Evolutionary conservation across 1,139 yeast genomes (phyloP).

Genomic region (Pichiaceae sp.): DNA sequence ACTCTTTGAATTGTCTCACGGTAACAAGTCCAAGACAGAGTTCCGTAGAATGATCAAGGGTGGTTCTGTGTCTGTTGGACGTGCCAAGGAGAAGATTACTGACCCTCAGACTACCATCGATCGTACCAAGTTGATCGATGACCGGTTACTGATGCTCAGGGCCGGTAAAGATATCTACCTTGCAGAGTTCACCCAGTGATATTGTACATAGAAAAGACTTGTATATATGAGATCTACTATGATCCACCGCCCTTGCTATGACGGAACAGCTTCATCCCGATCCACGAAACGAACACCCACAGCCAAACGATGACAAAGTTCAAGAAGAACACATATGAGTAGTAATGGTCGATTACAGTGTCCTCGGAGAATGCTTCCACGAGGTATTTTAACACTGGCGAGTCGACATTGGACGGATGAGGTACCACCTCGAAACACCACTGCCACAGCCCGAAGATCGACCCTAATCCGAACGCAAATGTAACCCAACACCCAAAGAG

Average conservation of each 20-base stretch:
- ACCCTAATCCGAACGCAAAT: conserved; percentile 34
- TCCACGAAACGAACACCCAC: conserved; percentile 72
- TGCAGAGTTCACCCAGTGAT: conserved; percentile 31
- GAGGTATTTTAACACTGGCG: conserved; percentile 2
- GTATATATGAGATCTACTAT: conserved; percentile 2
- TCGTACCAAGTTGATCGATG: conserved; percentile 46
- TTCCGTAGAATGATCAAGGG: conserved; percentile 51
- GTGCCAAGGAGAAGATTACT: conserved; percentile 43
- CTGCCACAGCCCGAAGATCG: conserved; percentile 37
- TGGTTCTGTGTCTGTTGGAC: conserved; percentile 72
- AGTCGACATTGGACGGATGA: neutral
- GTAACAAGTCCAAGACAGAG: conserved; percentile 37
- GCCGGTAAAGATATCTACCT: conserved; percentile 68
- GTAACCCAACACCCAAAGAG: conserved; percentile 32
- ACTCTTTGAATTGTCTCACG: conserved; percentile 13
- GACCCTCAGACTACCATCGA: conserved; percentile 44
- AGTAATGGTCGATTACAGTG: conserved; percentile 28
- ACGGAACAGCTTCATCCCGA: conserved; percentile 66
- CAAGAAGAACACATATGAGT: conserved; percentile 43
- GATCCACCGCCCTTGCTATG: conserved; percentile 56
- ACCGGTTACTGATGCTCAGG: conserved; percentile 53
- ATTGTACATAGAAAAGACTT: neutral
- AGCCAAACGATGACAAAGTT: conserved; percentile 61
- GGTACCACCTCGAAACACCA: conserved; percentile 31
- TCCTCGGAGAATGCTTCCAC: conserved; percentile 9